phyloP scores from a whole-genome alignment of 2,329 filamentous ascomycete genomes.

The Chalara sp. region DNA sequence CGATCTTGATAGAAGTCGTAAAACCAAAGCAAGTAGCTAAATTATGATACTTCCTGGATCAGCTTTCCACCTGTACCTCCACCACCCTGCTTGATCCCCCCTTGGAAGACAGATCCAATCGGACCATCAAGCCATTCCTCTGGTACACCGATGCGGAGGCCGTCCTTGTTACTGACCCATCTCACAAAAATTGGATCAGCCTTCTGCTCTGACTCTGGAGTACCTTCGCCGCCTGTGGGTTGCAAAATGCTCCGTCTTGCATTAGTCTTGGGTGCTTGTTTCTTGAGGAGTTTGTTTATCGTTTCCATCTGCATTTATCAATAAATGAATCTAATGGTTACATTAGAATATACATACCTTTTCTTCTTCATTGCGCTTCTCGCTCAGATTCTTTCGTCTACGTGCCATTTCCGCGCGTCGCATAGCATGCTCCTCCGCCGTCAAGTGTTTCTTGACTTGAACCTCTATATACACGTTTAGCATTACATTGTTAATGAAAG shows the following conservation, averaged over 20 bases:
- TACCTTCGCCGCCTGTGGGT: conserved; percentile 36
- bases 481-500: background rate
- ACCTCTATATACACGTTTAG: conserved; percentile 40
- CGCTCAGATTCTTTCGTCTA: conserved; percentile 65
- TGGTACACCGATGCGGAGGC: conserved; percentile 57
- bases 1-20: background rate
- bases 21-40: background rate
- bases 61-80: conserved; percentile 21
- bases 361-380: conserved; percentile 73
- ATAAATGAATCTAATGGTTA: background rate
- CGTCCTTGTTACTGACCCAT: conserved; percentile 63
- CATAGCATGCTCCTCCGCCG: conserved; percentile 68
- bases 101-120: conserved; percentile 50
- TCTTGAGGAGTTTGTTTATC: conserved; percentile 83
- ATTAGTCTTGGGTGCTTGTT: conserved; percentile 72
- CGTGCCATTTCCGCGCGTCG: conserved; percentile 68
- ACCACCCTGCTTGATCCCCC: conserved; percentile 16
- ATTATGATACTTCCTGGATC: conserved; percentile 26
- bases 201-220: conserved; percentile 41
- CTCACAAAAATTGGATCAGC: conserved; percentile 58
- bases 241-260: conserved; percentile 34
- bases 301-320: conserved; percentile 64
- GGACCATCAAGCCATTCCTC: conserved; percentile 61
- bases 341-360: conserved; percentile 41
- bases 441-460: conserved; percentile 67